Evolutionary conservation across 331 rosid genomes (phyloP).

Genomic region (Malus hybrid): DNA sequence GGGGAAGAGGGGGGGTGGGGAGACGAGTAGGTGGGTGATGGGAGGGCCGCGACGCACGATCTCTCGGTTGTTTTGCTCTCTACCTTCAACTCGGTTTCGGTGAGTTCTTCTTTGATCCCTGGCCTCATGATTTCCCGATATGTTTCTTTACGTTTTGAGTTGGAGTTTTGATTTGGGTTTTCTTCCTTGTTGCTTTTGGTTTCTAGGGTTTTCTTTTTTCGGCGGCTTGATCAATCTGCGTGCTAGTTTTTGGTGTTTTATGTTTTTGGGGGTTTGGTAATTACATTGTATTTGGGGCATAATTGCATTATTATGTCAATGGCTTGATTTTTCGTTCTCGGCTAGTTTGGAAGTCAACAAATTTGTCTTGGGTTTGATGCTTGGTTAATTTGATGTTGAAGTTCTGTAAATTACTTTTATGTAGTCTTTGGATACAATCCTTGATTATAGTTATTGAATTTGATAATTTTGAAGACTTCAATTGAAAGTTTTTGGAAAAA

Average conservation of each 20-base stretch:
- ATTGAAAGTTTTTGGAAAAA: not conserved
- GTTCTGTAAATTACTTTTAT: not conserved
- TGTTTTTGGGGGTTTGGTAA: not conserved
- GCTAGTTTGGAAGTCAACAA: not conserved
- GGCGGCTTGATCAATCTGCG: not conserved
- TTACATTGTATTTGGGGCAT: not conserved
- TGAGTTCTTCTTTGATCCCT: conserved; percentile 4
- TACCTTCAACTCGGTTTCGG: not conserved
- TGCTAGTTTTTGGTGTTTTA: not conserved
- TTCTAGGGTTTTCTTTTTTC: not conserved
- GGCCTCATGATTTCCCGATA: not conserved
- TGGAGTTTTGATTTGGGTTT: not conserved
- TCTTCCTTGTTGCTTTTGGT: not conserved
- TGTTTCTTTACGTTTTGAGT: not conserved
- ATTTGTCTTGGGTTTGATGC: not conserved
- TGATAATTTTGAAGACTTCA: not conserved
- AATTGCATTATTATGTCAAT: not conserved
- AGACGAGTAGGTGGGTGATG: too few species aligned
- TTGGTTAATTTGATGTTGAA: not conserved
- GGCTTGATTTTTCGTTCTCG: not conserved
- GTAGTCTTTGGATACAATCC: too few species aligned
- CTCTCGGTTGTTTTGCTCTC: not conserved
- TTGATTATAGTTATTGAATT: not conserved
- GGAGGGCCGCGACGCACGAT: not conserved
- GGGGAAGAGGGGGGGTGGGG: too few species aligned